Evolutionary conservation across 441 rosid species (phyloP).

Genomic region (Croton setiger): DNA sequence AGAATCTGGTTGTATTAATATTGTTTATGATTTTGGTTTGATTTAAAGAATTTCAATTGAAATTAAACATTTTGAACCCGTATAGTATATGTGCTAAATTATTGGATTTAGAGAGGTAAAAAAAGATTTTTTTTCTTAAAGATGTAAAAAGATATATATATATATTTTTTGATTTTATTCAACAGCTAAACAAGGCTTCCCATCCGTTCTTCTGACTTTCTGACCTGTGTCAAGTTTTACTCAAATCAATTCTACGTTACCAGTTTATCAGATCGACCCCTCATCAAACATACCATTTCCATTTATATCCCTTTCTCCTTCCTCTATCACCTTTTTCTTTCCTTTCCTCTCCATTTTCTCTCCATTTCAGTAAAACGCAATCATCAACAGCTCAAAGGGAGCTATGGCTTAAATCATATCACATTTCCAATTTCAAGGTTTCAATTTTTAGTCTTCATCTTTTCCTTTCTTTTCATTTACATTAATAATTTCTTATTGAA

Average conservation of each 20-base stretch:
- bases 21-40: too few species aligned
- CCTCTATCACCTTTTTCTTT: too few species aligned
- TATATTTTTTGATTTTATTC: not conserved
- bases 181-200: not conserved
- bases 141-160: too few species aligned
- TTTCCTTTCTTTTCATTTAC: not conserved
- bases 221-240: not conserved
- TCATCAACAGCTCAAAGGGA: conserved; percentile 7
- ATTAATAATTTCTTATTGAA: not conserved
- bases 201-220: not conserved
- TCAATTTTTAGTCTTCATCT: not conserved
- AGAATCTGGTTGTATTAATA: too few species aligned
- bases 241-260: not conserved
- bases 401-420: not conserved
- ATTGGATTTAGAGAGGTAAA: too few species aligned
- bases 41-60: too few species aligned
- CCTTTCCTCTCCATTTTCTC: not conserved
- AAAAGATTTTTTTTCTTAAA: too few species aligned
- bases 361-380: not conserved
- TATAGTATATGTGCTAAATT: too few species aligned
- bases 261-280: conserved; percentile 5
- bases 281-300: not conserved
- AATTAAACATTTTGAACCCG: too few species aligned
- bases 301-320: not conserved
- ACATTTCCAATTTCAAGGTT: not conserved